Base-by-base conservation (phyloP, 2,329 filamentous ascomycete species). In the Sporothrix brunneoviolacea region DNA sequence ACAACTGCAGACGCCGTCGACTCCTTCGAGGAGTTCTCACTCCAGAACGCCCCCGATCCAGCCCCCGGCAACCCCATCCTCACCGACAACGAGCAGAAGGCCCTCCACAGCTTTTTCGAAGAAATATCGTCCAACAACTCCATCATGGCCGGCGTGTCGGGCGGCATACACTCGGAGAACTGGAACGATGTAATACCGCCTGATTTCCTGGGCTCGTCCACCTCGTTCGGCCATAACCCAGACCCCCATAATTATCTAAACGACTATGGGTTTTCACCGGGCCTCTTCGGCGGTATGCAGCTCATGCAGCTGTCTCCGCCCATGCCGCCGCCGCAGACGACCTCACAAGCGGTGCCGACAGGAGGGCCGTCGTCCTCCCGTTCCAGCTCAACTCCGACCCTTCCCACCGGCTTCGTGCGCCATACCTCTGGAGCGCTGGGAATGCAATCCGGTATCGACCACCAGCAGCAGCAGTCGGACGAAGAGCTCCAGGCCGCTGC, bases 31-130 rank as follows among this genome's bases (percentile, higher is more conserved):
- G 49, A 51, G 49, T 62, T 63, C 48, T 69, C 73, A 21, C 69
- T 72, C 49, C 68, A 71, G 50, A 71, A 77, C 57, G 75, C 82
- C 48, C 82, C 83, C 38, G 78, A 80, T 45, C 79, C 80, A 42
- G 78, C 82, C 9, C 77, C 76, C 3, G 83, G 83, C n/a, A 76
- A 75, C 33, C 79, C 83, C 16, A 71, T 88, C 36, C 74, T 88
- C 54, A 77, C 80, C 57, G 79, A 83, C 58, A 77, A 72, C 53
- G 80, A 83, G 61, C 76, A 70, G 47, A 79, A 74, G 58, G 68
- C 77, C 52, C 69, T 88, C 16, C 73, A 76, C 53, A 70, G 63
- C 55, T 83, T 83, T 60, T 79, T 83, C 61, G 71, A 76, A 49
- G 70, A 72, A 49, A 70, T 83, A 51, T 71, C 68, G 45, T 70